Percentiles rank a stretch among this genome's conserved stretches.
phyloP scores from a whole-genome alignment of 495 filamentous ascomycete genomes.

The Lentithecium fluviatile region DNA sequence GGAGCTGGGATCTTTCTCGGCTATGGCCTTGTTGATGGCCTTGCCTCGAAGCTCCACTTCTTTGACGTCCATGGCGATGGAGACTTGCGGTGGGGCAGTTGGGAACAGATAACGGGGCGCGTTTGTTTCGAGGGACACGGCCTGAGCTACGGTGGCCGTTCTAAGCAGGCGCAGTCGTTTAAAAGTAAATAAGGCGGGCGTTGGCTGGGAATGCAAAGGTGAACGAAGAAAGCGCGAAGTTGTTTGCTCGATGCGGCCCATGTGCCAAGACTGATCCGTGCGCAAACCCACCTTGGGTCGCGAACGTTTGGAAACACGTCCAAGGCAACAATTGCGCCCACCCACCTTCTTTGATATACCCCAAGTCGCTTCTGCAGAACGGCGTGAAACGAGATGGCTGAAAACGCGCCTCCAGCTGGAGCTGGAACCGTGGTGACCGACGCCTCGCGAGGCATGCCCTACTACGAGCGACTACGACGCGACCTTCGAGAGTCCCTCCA shows the following conservation, averaged over 20 bases:
- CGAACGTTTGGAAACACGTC: no score
- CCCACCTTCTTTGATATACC: neutral
- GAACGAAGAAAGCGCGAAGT: no score
- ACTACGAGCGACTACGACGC: conserved; percentile 71
- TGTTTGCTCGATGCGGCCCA: no score
- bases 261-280: no score
- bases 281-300: no score
- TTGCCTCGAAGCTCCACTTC: conserved; percentile 72
- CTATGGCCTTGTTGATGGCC: conserved; percentile 73
- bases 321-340: no score
- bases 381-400: conserved; percentile 24
- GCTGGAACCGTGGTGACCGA: conserved; percentile 18
- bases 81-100: neutral
- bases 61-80: conserved; percentile 68
- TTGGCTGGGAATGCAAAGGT: no score
- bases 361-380: neutral
- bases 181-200: no score
- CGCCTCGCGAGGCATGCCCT: conserved; percentile 52
- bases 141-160: neutral
- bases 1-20: conserved; percentile 61
- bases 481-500: conserved; percentile 66
- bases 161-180: no score
- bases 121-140: neutral
- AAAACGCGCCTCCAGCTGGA: conserved; percentile 46
- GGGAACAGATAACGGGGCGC: neutral